Percentiles rank a stretch among this genome's conserved stretches.
These are phyloP conservation scores for Penicillium macrosclerotiorum DNA, from an alignment of 495 filamentous ascomycete genomes.

Conservation along the genomic window DNA sequence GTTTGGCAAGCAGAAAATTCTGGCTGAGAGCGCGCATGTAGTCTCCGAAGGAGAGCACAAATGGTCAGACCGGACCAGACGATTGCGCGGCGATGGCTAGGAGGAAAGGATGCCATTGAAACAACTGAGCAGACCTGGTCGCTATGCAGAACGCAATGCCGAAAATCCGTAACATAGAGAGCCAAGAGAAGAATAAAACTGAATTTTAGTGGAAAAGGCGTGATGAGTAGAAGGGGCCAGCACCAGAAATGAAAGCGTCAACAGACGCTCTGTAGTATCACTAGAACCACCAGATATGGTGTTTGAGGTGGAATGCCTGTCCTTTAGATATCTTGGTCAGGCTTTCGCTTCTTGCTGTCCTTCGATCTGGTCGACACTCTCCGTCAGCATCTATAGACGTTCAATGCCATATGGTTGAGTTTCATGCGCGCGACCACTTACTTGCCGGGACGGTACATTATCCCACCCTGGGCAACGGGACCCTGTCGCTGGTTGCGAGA, in stretches of 20 bases:
- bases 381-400: background rate
- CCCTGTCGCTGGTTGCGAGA: conserved; percentile 56
- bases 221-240: background rate
- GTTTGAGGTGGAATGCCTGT: background rate
- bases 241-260: background rate
- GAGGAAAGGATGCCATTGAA: background rate
- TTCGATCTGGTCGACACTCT: background rate
- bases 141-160: background rate
- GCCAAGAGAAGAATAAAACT: background rate
- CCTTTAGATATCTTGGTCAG: background rate
- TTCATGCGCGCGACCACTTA: background rate
- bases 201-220: background rate
- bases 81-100: background rate
- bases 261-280: background rate
- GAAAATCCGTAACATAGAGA: background rate
- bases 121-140: background rate
- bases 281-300: background rate
- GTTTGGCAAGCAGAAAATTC: background rate
- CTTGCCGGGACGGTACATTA: background rate
- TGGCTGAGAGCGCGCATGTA: background rate
- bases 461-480: conserved; percentile 42
- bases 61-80: background rate
- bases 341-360: background rate
- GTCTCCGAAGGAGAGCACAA: background rate
- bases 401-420: background rate